Percentiles rank a stretch among this genome's conserved stretches.
Evolutionary conservation across 1,139 yeast genomes (phyloP).

Genomic region (Sugiyamaella paludigena): DNA sequence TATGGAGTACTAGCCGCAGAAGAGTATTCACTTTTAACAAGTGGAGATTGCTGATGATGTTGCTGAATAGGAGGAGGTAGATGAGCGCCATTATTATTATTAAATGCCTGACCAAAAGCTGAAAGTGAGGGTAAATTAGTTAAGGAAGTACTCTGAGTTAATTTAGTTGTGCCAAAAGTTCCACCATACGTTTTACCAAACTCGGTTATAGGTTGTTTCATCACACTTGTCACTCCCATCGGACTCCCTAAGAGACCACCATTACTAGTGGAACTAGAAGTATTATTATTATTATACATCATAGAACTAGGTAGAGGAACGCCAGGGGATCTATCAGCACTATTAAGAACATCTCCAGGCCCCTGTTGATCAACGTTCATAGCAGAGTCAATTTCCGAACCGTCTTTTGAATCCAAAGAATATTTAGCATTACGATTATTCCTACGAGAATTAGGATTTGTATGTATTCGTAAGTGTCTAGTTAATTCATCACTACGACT

Average conservation of each 20-base stretch:
- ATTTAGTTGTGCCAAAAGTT: neutral
- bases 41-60: conserved; percentile 15
- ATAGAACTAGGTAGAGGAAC: neutral
- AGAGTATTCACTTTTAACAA: conserved; percentile 14
- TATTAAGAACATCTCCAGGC: neutral
- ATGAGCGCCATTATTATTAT: neutral
- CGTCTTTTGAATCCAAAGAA: conserved; percentile 27
- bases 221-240: conserved; percentile 12
- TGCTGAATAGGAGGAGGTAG: conserved; percentile 10
- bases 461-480: conserved; percentile 83
- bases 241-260: conserved; percentile 1
- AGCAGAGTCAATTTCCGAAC: conserved; percentile 7
- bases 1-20: conserved; percentile 18
- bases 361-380: neutral
- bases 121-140: conserved; percentile 19
- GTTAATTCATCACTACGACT: conserved; percentile 89
- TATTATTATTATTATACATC: neutral
- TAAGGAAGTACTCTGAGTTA: conserved; percentile 19
- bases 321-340: neutral
- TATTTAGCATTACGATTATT: conserved; percentile 37
- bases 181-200: conserved; percentile 12
- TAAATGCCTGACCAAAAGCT: conserved; percentile 12
- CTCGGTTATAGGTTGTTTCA: conserved; percentile 17
- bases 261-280: conserved; percentile 8
- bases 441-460: conserved; percentile 69